A percentile compares a stretch with the other conserved stretches of the same genome.
Conservation (phyloP, 768 basidiomycete genomes). For the Termitomyces sp. region DNA sequence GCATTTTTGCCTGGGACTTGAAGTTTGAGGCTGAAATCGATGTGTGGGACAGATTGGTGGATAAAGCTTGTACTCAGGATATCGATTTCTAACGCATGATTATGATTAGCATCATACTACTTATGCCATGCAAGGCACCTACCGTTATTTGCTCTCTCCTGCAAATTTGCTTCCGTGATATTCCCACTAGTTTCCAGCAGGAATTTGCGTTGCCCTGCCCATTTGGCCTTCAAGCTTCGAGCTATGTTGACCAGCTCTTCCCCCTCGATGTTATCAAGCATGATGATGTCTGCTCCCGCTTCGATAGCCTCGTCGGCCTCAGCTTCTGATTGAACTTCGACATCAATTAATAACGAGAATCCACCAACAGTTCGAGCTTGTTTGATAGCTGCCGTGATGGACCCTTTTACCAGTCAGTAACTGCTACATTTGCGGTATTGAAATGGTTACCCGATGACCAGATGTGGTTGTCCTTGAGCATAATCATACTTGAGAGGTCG, state of each 20-base stretch:
- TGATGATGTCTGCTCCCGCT: constrained; percentile 92
- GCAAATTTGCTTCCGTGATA: constrained; percentile 85
- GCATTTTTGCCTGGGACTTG: constrained; percentile 51
- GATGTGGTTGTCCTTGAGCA: constrained; percentile 99
- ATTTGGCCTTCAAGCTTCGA: constrained; percentile 68
- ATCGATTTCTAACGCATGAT: constrained; percentile 68
- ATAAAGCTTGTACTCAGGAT: constrained; percentile 89
- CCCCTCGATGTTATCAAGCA: constrained; percentile 94
- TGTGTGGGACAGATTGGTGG: constrained; percentile 89
- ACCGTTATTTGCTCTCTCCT: constrained; percentile 82
- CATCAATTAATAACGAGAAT: constrained; percentile 88
- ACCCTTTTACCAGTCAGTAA: constrained; percentile 45
- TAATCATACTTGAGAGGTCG: constrained; percentile 98
- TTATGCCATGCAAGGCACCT: constrained; percentile 19
- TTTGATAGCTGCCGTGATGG: constrained; percentile 84
- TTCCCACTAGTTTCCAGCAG: constrained; percentile 93
- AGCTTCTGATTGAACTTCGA: constrained; percentile 84
- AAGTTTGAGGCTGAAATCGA: constrained; percentile 97
- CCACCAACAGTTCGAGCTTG: constrained; percentile 88
- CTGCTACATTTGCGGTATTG: neutral
- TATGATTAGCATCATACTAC: neutral
- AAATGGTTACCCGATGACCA: constrained; percentile 78
- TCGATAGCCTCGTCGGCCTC: constrained; percentile 97
- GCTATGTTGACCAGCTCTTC: constrained; percentile 66
- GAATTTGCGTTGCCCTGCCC: constrained; percentile 80